These are phyloP conservation scores for Podochytrium sp. DNA, from an alignment of 192 early-diverging fungal genomes.

Conservation along the genomic window DNA sequence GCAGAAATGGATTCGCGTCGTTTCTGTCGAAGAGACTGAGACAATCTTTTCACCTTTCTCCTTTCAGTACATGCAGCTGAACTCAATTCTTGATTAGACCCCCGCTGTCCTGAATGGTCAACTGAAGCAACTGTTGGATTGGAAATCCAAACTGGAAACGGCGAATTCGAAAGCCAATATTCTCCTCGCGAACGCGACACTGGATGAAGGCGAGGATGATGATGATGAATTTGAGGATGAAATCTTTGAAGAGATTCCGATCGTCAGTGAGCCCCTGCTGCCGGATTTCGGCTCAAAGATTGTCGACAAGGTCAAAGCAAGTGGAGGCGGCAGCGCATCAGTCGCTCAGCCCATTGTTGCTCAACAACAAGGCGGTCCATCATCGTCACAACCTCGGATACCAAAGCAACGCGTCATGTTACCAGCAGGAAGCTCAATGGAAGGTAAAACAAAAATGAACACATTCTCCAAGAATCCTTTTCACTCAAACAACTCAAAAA, in stretches of 20 bases:
- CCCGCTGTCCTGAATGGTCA: not conserved
- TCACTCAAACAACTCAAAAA: not conserved
- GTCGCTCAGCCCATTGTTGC: no score
- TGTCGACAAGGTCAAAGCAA: no score
- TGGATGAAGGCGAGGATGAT: not conserved
- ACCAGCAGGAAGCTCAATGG: not conserved
- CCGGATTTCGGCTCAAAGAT: no score
- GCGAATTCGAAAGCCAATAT: not conserved
- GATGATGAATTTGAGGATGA: constrained; percentile 19
- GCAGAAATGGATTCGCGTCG: not conserved
- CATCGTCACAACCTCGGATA: no score
- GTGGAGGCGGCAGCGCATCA: no score
- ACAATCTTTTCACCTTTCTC: no score
- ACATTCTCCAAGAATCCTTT: not conserved
- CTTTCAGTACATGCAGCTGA: not conserved
- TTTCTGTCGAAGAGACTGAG: constrained; percentile 22
- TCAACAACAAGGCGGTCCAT: no score
- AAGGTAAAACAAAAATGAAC: not conserved
- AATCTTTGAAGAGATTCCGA: constrained; percentile 20
- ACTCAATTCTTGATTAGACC: not conserved
- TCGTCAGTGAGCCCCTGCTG: not conserved
- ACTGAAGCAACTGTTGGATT: not conserved
- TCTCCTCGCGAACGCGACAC: not conserved
- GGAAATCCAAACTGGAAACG: not conserved
- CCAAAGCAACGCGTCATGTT: not conserved